A percentile compares a stretch with the other conserved stretches of the same genome.
phyloP scores from a whole-genome alignment of 768 basidiomycete genomes.

The Kwoniella sp. region DNA sequence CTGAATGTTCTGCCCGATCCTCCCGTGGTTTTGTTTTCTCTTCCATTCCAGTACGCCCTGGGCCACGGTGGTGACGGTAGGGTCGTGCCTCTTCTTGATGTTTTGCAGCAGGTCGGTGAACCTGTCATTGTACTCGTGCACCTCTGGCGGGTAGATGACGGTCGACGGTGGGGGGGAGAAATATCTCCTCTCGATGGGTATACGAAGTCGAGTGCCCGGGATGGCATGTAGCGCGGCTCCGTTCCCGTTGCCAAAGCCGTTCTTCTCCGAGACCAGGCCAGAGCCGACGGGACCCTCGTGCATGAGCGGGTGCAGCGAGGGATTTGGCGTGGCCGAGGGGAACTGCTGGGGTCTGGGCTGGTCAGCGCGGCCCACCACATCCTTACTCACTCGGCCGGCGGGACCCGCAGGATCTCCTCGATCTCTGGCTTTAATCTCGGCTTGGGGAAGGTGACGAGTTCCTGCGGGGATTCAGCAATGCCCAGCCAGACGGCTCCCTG shows the following conservation, averaged over 20 bases:
- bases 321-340: conserved; percentile 56
- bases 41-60: conserved; percentile 98
- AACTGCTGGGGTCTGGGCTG: conserved; percentile 61
- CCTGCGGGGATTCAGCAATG: conserved; percentile 55
- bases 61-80: conserved; percentile 87
- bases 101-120: conserved; percentile 82
- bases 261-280: conserved; percentile 11
- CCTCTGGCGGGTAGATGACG: conserved; percentile 81
- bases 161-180: conserved; percentile 68
- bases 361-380: neutral
- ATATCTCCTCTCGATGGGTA: conserved; percentile 83
- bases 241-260: conserved; percentile 17
- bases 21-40: conserved; percentile 59
- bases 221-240: conserved; percentile 9
- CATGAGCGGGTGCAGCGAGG: conserved; percentile 46
- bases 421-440: conserved; percentile 66
- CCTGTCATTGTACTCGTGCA: conserved; percentile 83
- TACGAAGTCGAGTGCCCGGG: conserved; percentile 56
- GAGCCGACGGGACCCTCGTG: conserved; percentile 42
- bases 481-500: neutral
- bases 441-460: conserved; percentile 79
- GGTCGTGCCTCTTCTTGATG: conserved; percentile 93
- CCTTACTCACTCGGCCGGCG: conserved; percentile 34
- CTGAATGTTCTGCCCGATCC: conserved; percentile 66
- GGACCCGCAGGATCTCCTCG: conserved; percentile 56